Base-by-base conservation (phyloP, 2,329 filamentous ascomycete genomes). In the Cercospora citrullina region DNA sequence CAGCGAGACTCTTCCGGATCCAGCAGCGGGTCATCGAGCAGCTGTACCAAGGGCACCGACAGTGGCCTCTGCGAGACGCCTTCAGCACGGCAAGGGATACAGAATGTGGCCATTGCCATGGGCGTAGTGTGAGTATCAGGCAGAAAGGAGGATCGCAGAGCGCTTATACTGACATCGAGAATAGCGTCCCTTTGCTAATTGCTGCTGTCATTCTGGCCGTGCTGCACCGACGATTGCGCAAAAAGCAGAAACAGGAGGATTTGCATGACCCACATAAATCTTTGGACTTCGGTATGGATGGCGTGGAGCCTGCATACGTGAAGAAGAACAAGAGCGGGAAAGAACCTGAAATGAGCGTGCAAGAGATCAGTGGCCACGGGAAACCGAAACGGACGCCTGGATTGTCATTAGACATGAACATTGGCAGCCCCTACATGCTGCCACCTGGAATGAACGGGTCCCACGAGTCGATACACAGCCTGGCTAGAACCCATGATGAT, bases 391-490 rank as follows among this genome's bases (percentile, higher is more conserved):
- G 62, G 39, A 58, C 62, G 14, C 62, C 62, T 28, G 63, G 64
- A 42, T 58, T 70, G 65, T 69, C 69, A 16, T 79, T 89, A 74
- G 86, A 88, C 70, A 75, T 94, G 86, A 88, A 91, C 76, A 84
- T 94, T 59, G 88, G 87, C 36, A 95, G 90, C 74, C 95, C 95
- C 1, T 99, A 98, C 78, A 86, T 99, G n/a, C 85, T 98, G n/a
- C 94, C 95, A 4, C 91, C 92, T 1, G 89, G 88, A 64, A 77
- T 94, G 21, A 89, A 95, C 51, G 85, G 87, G 75, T 97, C 94
- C 0, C 87, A 88, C 55, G 93, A 97, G 73, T 97, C 94, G 5
- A 84, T 98, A 70, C 89, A 94, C 78, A 96, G 93, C 2, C 84
- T 98, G 72, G 91, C 93, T 28, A 89, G 91, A 64, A 90, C 90